These are phyloP conservation scores for Anthostomella pinea DNA, from an alignment of 2,329 filamentous ascomycete genomes.

Conservation along the genomic window DNA sequence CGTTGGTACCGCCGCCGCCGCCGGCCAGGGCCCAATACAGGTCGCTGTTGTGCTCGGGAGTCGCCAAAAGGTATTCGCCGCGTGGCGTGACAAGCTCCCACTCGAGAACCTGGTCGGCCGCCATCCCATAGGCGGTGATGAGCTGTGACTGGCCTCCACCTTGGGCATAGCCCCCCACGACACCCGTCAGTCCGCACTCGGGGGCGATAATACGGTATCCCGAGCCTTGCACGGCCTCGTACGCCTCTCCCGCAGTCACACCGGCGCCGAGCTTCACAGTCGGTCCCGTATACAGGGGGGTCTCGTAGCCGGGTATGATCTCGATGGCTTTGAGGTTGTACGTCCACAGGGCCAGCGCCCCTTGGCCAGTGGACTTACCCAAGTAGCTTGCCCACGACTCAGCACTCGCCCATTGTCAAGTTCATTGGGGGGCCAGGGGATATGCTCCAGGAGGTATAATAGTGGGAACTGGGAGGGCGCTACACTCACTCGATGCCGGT, in stretches of 20 bases:
- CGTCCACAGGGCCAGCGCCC: conserved; percentile 46
- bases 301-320: conserved; percentile 14
- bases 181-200: conserved; percentile 4
- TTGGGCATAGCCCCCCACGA: conserved; percentile 12
- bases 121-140: conserved; percentile 51
- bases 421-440: too few relatives aligned
- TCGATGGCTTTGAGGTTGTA: conserved; percentile 42
- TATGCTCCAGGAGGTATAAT: too few relatives aligned
- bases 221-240: not conserved
- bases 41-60: conserved; percentile 46
- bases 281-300: conserved; percentile 37
- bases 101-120: conserved; percentile 55
- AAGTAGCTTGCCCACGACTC: too few relatives aligned
- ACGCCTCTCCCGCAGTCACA: conserved; percentile 3
- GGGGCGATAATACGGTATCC: conserved; percentile 7
- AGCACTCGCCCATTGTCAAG: too few relatives aligned
- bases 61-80: conserved; percentile 47
- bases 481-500: conserved; percentile 22
- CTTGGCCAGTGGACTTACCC: conserved; percentile 50
- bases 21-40: conserved; percentile 63
- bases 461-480: too few relatives aligned
- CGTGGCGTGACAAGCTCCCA: conserved; percentile 52
- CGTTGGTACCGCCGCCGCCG: conserved; percentile 58
- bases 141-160: conserved; percentile 58
- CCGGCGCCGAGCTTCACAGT: conserved; percentile 13